A percentile compares a stretch with the other conserved stretches of the same genome.
phyloP scores from a whole-genome alignment of 2,329 filamentous ascomycete genomes.

The Epichloe uncinata region DNA sequence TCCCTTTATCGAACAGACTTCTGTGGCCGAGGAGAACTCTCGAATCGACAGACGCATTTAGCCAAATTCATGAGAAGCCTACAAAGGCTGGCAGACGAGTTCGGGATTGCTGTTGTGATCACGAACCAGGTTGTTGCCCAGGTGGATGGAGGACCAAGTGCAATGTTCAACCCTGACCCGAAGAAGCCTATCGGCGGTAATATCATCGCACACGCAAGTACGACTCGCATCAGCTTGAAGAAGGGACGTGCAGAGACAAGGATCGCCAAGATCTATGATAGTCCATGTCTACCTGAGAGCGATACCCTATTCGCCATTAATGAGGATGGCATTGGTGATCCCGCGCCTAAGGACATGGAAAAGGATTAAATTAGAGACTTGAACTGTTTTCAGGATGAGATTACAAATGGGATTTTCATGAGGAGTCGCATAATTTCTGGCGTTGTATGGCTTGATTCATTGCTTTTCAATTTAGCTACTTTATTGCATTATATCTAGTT shows the following conservation, averaged over 20 bases:
- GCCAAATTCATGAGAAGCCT: conserved; percentile 81
- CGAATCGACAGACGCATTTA: conserved; percentile 78
- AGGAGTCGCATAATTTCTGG: conserved; percentile 16
- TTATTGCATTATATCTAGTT: neutral
- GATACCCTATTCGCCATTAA: conserved; percentile 95
- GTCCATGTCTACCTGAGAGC: conserved; percentile 88
- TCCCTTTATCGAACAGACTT: conserved; percentile 95
- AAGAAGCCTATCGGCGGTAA: conserved; percentile 99
- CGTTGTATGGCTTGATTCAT: conserved; percentile 12
- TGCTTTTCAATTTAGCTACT: neutral
- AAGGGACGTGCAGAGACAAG: conserved; percentile 91
- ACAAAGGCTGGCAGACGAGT: conserved; percentile 66
- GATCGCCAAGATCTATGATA: conserved; percentile 99
- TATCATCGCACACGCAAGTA: conserved; percentile 96
- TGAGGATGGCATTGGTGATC: conserved; percentile 93
- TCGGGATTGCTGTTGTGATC: conserved; percentile 95
- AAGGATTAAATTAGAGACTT: conserved; percentile 43
- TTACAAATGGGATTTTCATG: neutral
- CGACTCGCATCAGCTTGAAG: conserved; percentile 85
- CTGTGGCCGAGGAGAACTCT: conserved; percentile 88
- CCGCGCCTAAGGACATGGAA: conserved; percentile 87
- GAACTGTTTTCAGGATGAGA: conserved; percentile 7
- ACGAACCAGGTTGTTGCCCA: conserved; percentile 98
- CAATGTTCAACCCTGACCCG: conserved; percentile 98
- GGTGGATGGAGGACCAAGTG: conserved; percentile 86